Base-by-base conservation (phyloP, 2,329 filamentous ascomycete genomes). In the Hymenoscyphus scutula region DNA sequence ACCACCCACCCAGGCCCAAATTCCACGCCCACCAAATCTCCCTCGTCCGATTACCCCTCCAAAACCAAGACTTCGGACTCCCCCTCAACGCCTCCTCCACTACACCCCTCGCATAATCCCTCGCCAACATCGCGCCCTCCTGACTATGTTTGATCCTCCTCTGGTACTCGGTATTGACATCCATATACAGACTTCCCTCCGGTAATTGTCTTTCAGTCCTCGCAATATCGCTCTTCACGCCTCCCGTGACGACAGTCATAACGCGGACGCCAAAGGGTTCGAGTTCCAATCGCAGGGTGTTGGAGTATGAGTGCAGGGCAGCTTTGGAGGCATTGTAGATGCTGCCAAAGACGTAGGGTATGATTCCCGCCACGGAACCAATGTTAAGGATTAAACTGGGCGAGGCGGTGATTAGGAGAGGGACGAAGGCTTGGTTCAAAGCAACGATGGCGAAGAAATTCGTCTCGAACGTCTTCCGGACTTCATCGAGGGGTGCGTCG, bases 261-360 rank as follows among this genome's bases (percentile, higher is more conserved):
- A 71, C 69, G 3, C 63, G 53, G 1, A 74, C 70, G n/a, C 62
- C 66, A 19, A 65, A 70, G 1, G 72, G 72, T 5, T 65, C 69
- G 23, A 74, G 64, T 58, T 74, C 72, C 0, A 73, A 59, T 6
- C 72, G 65, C 1, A 73, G 65, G 0, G 65, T 70, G 2, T 69
- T 60, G 10, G 65, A 65, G 29, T 64, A 69, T 0, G 64, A 34
- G 25, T 70, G 65, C 1, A 74, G 32, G 1, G 93, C 93, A 23
- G 92, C 91, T 79, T 97, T 97, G 64, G 90, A 92, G 1, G 92
- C 91, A 75, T 93, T 97, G 83, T 97, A 97, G 73, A 97, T 94
- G 74, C 87, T 87, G 25, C 92, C 92, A 53, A 91, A 91, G 0
- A 88, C 81, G 76, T 97, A 97, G 3, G 90, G 85, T 67, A 96